phyloP scores from a whole-genome alignment of 2,329 filamentous ascomycete species.

The Thermochaetoides dissita region DNA sequence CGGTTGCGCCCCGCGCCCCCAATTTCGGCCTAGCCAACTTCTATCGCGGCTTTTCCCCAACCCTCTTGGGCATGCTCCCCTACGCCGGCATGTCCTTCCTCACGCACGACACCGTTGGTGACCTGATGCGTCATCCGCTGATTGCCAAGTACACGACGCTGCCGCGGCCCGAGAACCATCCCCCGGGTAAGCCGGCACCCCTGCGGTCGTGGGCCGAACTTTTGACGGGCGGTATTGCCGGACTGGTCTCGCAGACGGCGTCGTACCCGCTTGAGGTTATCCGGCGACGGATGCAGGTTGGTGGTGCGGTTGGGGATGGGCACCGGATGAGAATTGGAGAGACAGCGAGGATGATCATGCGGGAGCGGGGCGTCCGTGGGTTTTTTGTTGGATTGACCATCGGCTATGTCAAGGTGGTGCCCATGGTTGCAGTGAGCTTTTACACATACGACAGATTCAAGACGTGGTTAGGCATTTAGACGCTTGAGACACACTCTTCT shows the following conservation, averaged over 20 bases:
- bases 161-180: conserved; percentile 40
- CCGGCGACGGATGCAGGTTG: conserved; percentile 86
- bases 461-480: conserved; percentile 50
- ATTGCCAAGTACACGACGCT: conserved; percentile 65
- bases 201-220: conserved; percentile 81
- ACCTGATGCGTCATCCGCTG: conserved; percentile 57
- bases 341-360: conserved; percentile 60
- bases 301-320: conserved; percentile 84
- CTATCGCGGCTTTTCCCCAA: conserved; percentile 85
- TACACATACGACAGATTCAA: conserved; percentile 54
- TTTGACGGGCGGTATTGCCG: conserved; percentile 68
- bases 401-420: conserved; percentile 87
- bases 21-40: conserved; percentile 70
- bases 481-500: too few relatives aligned
- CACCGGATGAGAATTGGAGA: conserved; percentile 64
- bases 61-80: conserved; percentile 84
- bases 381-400: conserved; percentile 92
- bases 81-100: conserved; percentile 94
- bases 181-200: conserved; percentile 50
- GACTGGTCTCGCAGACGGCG: conserved; percentile 76
- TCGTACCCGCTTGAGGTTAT: conserved; percentile 94
- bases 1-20: conserved; percentile 41
- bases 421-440: conserved; percentile 63
- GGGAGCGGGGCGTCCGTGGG: conserved; percentile 61
- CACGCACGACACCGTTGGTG: conserved; percentile 80